Evolutionary conservation across 805 yeast species (phyloP).

Genomic region (Naumovozyma castellii): DNA sequence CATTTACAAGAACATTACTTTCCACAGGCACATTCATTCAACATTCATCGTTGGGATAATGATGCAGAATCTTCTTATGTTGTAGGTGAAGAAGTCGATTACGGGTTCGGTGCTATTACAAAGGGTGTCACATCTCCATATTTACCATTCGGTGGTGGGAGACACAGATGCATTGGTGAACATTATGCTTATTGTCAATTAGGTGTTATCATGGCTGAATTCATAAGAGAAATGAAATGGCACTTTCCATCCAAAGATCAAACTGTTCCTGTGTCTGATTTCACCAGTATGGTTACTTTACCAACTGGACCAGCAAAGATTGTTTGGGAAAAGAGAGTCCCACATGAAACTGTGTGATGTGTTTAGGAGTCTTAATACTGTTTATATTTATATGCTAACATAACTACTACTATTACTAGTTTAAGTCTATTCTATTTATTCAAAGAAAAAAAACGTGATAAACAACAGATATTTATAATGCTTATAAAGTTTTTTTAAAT

Average conservation of each 20-base stretch:
- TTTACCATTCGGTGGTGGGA: slow-evolving; percentile 97
- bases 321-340: slow-evolving; percentile 57
- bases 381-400: no score
- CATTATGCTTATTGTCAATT: slow-evolving; percentile 93
- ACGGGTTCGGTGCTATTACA: slow-evolving; percentile 93
- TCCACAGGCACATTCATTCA: slow-evolving; percentile 61
- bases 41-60: slow-evolving; percentile 82
- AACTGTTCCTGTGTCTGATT: slow-evolving; percentile 60
- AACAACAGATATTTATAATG: no score
- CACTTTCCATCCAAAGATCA: slow-evolving; percentile 43
- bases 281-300: slow-evolving; percentile 85
- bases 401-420: no score
- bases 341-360: slow-evolving; percentile 9
- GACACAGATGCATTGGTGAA: slow-evolving; percentile 99
- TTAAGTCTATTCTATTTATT: no score
- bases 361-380: no score
- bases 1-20: slow-evolving; percentile 68
- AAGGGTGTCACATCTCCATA: slow-evolving; percentile 95
- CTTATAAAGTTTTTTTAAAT: no score
- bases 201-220: slow-evolving; percentile 71
- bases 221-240: slow-evolving; percentile 73
- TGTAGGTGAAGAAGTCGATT: slow-evolving; percentile 49
- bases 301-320: slow-evolving; percentile 72
- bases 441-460: no score
- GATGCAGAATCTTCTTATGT: slow-evolving; percentile 30